phyloP scores from a whole-genome alignment of 2,329 filamentous ascomycete species.

The Neonectria coccinea region DNA sequence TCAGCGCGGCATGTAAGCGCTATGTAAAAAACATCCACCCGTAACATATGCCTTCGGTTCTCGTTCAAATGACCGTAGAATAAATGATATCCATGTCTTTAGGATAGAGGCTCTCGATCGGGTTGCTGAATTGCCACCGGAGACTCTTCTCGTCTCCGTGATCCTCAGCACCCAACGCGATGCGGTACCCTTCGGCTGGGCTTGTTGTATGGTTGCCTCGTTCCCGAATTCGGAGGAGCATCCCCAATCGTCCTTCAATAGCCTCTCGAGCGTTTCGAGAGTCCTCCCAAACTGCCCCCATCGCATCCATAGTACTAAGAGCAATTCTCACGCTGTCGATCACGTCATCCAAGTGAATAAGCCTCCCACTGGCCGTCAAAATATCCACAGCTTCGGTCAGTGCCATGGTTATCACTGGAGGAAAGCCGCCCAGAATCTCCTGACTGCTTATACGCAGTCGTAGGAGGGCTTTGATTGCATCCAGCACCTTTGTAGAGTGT shows the following conservation, averaged over 20 bases:
- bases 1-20: neutral
- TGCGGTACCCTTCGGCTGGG: conserved; percentile 47
- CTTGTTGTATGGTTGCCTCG: conserved; percentile 45
- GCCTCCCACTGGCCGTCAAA: conserved; percentile 68
- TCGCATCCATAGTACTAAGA: conserved; percentile 65
- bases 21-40: neutral
- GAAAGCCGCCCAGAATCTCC: conserved; percentile 57
- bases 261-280: conserved; percentile 62
- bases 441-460: conserved; percentile 50
- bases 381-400: conserved; percentile 75
- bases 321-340: conserved; percentile 67
- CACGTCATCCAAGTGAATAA: conserved; percentile 62
- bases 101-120: conserved; percentile 52
- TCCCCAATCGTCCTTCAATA: conserved; percentile 55
- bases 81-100: conserved; percentile 55
- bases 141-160: conserved; percentile 44
- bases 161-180: conserved; percentile 46
- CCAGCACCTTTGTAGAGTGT: conserved; percentile 65
- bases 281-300: conserved; percentile 70
- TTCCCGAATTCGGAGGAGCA: conserved; percentile 51
- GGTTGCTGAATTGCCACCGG: conserved; percentile 52
- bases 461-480: conserved; percentile 58
- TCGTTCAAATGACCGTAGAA: conserved; percentile 41
- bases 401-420: conserved; percentile 72
- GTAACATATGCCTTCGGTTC: conserved; percentile 1